These are phyloP conservation scores for Scytalidium sp. DNA, from an alignment of 2,329 filamentous ascomycete genomes.

Conservation along the genomic window DNA sequence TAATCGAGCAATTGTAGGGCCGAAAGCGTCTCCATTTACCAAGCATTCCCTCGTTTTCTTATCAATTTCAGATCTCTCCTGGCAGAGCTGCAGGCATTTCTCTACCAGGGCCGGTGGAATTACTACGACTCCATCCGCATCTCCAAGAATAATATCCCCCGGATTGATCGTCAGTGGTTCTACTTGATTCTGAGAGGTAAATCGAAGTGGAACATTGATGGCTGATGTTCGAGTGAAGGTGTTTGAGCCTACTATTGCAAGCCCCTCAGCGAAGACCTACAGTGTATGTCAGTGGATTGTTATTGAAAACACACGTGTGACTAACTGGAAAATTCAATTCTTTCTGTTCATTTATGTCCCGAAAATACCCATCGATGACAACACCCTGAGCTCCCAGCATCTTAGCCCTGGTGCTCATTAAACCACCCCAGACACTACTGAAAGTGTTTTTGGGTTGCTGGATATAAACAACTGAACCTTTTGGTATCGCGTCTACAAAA, in stretches of 20 bases:
- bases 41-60: background rate
- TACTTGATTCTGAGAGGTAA: conserved; percentile 3
- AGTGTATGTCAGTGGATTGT: conserved; percentile 2
- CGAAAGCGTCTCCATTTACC: background rate
- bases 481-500: conserved; percentile 32
- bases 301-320: background rate
- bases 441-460: conserved; percentile 30
- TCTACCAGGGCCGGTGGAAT: conserved; percentile 19
- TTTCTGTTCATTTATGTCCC: conserved; percentile 32
- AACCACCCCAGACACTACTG: conserved; percentile 34
- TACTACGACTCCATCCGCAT: conserved; percentile 34
- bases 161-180: conserved; percentile 22
- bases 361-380: conserved; percentile 35
- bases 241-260: conserved; percentile 30
- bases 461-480: conserved; percentile 33
- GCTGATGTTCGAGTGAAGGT: conserved; percentile 31
- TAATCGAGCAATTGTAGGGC: background rate
- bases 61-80: background rate
- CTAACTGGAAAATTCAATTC: conserved; percentile 17
- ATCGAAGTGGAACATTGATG: conserved; percentile 31
- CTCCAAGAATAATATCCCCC: conserved; percentile 33
- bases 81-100: conserved; percentile 27
- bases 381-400: conserved; percentile 33
- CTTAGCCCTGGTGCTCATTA: conserved; percentile 35
- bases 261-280: conserved; percentile 29